Evolutionary conservation across 2,329 filamentous ascomycete genomes (phyloP).

Genomic region (Trichoderma guizhouense): DNA sequence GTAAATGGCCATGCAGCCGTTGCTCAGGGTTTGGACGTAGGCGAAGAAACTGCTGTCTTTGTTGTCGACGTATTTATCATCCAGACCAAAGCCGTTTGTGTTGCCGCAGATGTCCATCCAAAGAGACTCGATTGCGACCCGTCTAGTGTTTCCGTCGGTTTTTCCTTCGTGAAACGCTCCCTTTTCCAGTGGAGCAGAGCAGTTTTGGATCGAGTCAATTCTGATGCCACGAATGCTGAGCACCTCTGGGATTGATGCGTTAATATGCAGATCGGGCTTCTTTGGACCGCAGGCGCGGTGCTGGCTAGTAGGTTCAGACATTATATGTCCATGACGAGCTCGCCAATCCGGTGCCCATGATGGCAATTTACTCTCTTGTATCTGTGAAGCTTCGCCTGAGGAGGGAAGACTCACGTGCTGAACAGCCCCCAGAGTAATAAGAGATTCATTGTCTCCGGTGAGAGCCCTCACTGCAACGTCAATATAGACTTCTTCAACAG

Average conservation of each 20-base stretch:
- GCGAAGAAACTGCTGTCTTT: background rate
- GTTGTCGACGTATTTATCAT: background rate
- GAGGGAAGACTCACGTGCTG: background rate
- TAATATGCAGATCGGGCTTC: background rate
- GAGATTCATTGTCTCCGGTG: background rate
- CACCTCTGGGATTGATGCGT: background rate
- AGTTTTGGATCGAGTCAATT: background rate
- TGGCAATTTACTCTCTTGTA: background rate
- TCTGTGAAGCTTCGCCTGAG: background rate
- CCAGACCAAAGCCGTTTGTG: background rate
- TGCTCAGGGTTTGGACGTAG: background rate
- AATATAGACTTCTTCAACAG: background rate
- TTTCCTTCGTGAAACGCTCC: background rate
- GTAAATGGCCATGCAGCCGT: background rate
- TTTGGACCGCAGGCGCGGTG: background rate
- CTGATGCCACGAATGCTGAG: background rate
- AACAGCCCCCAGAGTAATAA: background rate
- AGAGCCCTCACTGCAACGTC: background rate
- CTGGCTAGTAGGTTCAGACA: background rate
- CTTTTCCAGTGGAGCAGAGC: background rate
- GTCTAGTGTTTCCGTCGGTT: background rate
- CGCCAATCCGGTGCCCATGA: background rate
- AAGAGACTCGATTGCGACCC: background rate
- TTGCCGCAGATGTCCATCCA: background rate
- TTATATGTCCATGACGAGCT: background rate